Evolutionary conservation across 257 asterid genomes (phyloP), one percentile per base, ranked within the genome.

Genomic region (Parsonsia alboflavescens): DNA sequence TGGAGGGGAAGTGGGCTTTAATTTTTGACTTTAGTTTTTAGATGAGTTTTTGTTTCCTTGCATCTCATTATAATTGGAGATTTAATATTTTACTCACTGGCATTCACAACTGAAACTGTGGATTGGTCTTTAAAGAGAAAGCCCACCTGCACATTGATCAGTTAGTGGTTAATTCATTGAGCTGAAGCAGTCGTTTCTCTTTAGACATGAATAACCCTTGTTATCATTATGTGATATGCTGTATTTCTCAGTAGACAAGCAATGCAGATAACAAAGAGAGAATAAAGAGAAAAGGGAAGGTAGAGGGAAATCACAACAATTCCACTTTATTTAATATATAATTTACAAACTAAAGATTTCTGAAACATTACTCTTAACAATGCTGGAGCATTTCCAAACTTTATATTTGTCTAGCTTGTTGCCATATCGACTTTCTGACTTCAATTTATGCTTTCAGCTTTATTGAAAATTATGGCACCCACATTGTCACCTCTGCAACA

Each of bases 401-500:
- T 21, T 48, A 62, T 50, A n/a, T 59, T 15, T 17, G 36, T 61
- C 46, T 62, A 33, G 33, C 36, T 46, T 45, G 24, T 11, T 22
- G 17, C 24, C 66, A 45, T 69, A 73, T 70, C 72, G 46, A 44
- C 52, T 49, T 74, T 75, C 82, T 86, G 65, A 82, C 76, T 16
- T 74, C 50, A 69, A 69, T 66, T 74, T 79, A 70, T 62, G 78
- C 62, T 86, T 78, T 76, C 99, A 95, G 99, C 87, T 95, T 95
- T 76, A 95, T 95, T 26, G 99, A 95, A 74, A 95, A 88, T 83
- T 95, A 89, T 42, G 99, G 99, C 72, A 95, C 99, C 70, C 99
- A 95, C 76, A 89, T 95, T 45, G 96, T 92, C 72, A 92, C 99
- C 52, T 95, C 99, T 26, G 96, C 90, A 45, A 92, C 99, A 15